Evolutionary conservation across 805 yeast species (phyloP).

Genomic region (Teunomyces gatunensis): DNA sequence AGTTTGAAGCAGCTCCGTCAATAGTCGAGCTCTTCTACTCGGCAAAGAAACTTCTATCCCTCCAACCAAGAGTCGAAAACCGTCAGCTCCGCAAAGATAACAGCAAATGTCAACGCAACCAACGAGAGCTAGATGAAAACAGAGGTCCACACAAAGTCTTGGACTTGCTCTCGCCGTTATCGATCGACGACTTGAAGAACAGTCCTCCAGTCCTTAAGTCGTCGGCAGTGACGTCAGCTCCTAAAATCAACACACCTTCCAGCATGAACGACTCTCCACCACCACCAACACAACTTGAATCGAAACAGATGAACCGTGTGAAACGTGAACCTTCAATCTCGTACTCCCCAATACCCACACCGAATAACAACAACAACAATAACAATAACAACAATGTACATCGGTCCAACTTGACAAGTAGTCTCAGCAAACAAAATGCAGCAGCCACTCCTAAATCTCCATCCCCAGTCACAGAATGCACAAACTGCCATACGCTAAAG

Average conservation of each 20-base stretch:
- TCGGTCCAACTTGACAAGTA: conserved; percentile 19
- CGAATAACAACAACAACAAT: neutral
- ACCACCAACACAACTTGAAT: conserved; percentile 5
- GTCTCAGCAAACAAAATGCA: conserved; percentile 15
- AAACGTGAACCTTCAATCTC: neutral
- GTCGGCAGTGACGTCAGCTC: conserved; percentile 3
- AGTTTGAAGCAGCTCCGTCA: conserved; percentile 28
- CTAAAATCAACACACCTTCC: conserved; percentile 23
- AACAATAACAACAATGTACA: neutral
- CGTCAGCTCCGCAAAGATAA: conserved; percentile 36
- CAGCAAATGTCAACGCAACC: conserved; percentile 22
- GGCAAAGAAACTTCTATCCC: conserved; percentile 37
- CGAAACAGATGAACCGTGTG: neutral
- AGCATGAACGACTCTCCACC: conserved; percentile 25
- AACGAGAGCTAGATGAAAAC: conserved; percentile 8
- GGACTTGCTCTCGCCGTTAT: conserved; percentile 40
- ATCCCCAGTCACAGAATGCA: conserved; percentile 41
- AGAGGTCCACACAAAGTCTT: conserved; percentile 20
- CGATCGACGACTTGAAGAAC: conserved; percentile 33
- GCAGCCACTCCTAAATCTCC: conserved; percentile 2
- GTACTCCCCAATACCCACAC: neutral
- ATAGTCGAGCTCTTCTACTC: conserved; percentile 41
- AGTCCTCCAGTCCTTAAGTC: conserved; percentile 13
- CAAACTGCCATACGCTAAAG: conserved; percentile 56
- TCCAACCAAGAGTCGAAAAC: conserved; percentile 40